phyloP scores from a whole-genome alignment of 1,139 yeast genomes.

The Trichomonascaceae sp. region DNA sequence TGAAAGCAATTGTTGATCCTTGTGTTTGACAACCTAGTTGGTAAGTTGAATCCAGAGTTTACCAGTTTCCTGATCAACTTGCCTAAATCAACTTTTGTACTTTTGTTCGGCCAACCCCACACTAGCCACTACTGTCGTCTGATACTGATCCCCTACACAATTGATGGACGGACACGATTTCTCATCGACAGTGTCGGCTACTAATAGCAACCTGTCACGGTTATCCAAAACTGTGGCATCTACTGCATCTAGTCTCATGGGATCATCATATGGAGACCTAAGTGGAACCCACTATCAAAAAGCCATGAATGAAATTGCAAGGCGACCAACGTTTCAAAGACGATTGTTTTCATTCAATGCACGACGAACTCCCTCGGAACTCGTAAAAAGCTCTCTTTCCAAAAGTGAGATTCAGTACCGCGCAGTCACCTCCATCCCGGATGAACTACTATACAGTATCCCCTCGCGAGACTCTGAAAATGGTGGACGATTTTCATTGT shows the following conservation, averaged over 20 bases:
- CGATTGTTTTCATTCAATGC: slow-evolving; percentile 25
- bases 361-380: slow-evolving; percentile 30
- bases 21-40: too few species aligned
- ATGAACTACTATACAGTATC: slow-evolving; percentile 40
- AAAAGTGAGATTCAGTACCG: slow-evolving; percentile 19
- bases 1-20: too few species aligned
- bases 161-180: too few species aligned
- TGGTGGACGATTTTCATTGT: slow-evolving; percentile 32
- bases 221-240: slow-evolving; percentile 27
- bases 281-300: slow-evolving; percentile 32
- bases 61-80: too few species aligned
- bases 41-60: too few species aligned
- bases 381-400: slow-evolving; percentile 21
- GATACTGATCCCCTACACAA: too few species aligned
- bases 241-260: slow-evolving; percentile 26
- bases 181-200: slow-evolving; percentile 25
- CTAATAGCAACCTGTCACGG: slow-evolving; percentile 25
- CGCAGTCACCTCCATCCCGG: slow-evolving; percentile 37
- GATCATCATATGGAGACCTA: slow-evolving; percentile 27
- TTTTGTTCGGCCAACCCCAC: too few species aligned
- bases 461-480: slow-evolving; percentile 26
- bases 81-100: too few species aligned
- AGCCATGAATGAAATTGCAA: slow-evolving; percentile 35
- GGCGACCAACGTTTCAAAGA: slow-evolving; percentile 25
- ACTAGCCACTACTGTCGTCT: too few species aligned